Conservation (phyloP, 805 yeast species). For the Candida maris region DNA sequence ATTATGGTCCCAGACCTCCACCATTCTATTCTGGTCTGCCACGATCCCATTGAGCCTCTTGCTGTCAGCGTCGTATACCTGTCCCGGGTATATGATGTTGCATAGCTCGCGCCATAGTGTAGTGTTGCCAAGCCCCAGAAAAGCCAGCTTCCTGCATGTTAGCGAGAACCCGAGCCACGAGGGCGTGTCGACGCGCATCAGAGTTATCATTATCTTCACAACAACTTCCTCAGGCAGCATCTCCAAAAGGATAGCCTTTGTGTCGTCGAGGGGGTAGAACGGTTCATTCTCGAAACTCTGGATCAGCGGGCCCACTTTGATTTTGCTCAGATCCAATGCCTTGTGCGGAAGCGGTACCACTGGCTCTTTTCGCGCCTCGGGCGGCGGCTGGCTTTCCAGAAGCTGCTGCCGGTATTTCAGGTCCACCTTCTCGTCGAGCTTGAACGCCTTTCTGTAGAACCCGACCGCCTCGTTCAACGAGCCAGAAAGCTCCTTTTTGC, state of each 20-base stretch:
- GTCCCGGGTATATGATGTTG: conserved; percentile 48
- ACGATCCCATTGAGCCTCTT: conserved; percentile 35
- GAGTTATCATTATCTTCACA: conserved; percentile 43
- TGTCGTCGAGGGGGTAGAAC: conserved; percentile 27
- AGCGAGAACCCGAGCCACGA: conserved; percentile 62
- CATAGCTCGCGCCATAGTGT: conserved; percentile 51
- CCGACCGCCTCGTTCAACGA: conserved; percentile 78
- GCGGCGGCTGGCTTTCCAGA: conserved; percentile 24
- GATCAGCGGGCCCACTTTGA: conserved; percentile 41
- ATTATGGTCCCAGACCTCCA: conserved; percentile 37
- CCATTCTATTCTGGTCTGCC: conserved; percentile 34
- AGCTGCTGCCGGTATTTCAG: conserved; percentile 56
- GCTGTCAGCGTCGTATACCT: conserved; percentile 46
- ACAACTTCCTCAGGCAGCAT: conserved; percentile 59
- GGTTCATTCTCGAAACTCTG: conserved; percentile 32
- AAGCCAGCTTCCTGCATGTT: conserved; percentile 55
- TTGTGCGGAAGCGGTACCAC: conserved; percentile 9
- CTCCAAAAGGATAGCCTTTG: conserved; percentile 40
- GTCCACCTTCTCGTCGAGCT: conserved; percentile 59
- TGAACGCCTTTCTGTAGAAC: conserved; percentile 68
- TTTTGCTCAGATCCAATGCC: conserved; percentile 37
- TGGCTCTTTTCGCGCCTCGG: conserved; percentile 20
- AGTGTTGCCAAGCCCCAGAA: conserved; percentile 51
- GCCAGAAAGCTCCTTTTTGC: conserved; percentile 68
- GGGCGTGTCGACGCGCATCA: conserved; percentile 49